Evolutionary conservation across 2,329 filamentous ascomycete genomes (phyloP).

Genomic region (Leptographium galeiforme): DNA sequence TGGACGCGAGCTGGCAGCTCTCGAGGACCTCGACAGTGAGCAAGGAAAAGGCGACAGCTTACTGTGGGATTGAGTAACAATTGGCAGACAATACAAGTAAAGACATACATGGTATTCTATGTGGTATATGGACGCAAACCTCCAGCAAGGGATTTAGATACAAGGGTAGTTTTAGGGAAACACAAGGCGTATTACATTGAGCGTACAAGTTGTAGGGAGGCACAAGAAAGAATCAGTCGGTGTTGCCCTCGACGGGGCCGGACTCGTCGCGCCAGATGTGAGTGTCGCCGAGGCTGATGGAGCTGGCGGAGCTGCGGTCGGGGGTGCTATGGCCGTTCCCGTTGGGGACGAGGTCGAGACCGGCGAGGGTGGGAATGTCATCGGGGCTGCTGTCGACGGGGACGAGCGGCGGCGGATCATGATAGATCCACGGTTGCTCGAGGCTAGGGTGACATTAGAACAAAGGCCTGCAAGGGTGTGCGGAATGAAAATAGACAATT

Average conservation of each 20-base stretch:
- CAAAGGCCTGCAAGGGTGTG: too few relatives aligned
- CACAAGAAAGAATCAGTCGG: neutral
- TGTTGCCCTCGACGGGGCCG: neutral
- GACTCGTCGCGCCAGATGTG: conserved; percentile 31
- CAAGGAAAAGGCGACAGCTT: neutral
- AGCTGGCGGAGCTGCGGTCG: conserved; percentile 27
- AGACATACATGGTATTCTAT: neutral
- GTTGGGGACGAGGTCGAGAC: neutral
- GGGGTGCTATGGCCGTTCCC: conserved; percentile 4
- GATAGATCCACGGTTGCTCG: conserved; percentile 57
- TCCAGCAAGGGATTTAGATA: neutral
- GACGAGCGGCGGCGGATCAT: conserved; percentile 33
- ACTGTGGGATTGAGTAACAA: too few relatives aligned
- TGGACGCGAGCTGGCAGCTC: neutral
- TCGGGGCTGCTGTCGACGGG: conserved; percentile 5
- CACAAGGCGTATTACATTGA: too few relatives aligned
- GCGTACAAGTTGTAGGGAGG: neutral
- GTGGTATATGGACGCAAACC: neutral
- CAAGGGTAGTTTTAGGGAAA: neutral
- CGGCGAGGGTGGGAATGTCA: neutral
- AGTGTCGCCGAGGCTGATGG: conserved; percentile 34
- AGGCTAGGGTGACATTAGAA: conserved; percentile 28
- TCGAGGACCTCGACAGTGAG: neutral
- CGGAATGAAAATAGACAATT: conserved; percentile 27
- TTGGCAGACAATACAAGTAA: neutral